Percentiles rank a stretch among this genome's conserved stretches.
These are phyloP conservation scores for Calonectria hongkongensis DNA, from an alignment of 2,329 filamentous ascomycete genomes.

Conservation along the genomic window DNA sequence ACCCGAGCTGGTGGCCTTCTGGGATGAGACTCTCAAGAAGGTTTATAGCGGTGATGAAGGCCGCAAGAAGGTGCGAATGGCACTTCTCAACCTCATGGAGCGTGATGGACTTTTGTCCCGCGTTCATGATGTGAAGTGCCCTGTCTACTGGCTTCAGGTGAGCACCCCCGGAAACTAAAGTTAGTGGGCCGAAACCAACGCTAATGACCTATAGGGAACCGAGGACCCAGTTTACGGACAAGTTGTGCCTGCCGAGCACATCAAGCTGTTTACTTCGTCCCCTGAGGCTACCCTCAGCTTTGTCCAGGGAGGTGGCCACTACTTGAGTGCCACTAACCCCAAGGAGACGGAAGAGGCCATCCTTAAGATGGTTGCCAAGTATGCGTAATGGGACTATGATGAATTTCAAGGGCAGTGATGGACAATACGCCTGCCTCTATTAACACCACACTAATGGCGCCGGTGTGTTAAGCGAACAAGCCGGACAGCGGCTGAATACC, in stretches of 20 bases:
- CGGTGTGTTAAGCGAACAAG: not conserved
- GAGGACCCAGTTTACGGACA: slow-evolving; percentile 66
- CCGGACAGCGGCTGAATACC: not conserved
- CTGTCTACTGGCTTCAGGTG: slow-evolving; percentile 72
- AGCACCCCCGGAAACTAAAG: slow-evolving; percentile 32
- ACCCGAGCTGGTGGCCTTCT: slow-evolving; percentile 63
- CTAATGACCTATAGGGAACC: slow-evolving; percentile 61
- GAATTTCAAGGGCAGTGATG: slow-evolving; percentile 3
- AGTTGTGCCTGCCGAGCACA: slow-evolving; percentile 66
- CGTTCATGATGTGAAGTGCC: slow-evolving; percentile 68
- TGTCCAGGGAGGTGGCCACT: slow-evolving; percentile 68
- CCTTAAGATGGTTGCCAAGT: slow-evolving; percentile 63
- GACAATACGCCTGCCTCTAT: not conserved
- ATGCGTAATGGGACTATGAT: slow-evolving; percentile 56
- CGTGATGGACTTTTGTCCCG: slow-evolving; percentile 69
- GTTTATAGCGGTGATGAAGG: slow-evolving; percentile 71
- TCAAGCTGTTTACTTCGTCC: slow-evolving; percentile 69
- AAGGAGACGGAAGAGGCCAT: slow-evolving; percentile 67
- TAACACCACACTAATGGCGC: not conserved
- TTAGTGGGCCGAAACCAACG: slow-evolving; percentile 30
- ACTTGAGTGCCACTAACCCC: slow-evolving; percentile 69
- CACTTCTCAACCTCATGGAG: slow-evolving; percentile 65
- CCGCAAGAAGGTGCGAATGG: slow-evolving; percentile 68
- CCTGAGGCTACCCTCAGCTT: slow-evolving; percentile 65
- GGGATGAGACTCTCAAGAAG: slow-evolving; percentile 66